Evolutionary conservation across 2,329 filamentous ascomycete species (phyloP), one percentile per base, ranked within the genome.

Genomic region (Pseudogymnoascus sp.): DNA sequence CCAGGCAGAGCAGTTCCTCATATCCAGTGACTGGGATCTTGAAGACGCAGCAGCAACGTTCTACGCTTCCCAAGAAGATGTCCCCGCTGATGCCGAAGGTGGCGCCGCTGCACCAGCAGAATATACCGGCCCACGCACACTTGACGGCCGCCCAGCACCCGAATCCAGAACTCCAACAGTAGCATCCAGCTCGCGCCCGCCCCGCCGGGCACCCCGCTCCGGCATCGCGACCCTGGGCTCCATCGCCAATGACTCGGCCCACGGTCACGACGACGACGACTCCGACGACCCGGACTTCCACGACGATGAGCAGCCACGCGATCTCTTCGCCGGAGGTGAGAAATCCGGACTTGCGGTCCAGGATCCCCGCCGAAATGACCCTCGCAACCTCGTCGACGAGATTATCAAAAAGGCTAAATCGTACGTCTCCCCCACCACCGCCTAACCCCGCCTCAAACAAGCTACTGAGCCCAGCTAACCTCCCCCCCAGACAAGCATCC

Each of bases 321-420:
- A 94, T 68, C 76, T 92, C 63, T 94, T 92, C 72, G 86, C 90
- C 18, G 90, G 90, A 58, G 90, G 90, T 33, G 90, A 92, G 74
- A 94, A 94, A 78, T 92, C 89, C 28, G 85, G 82, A 0, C 72
- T 88, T 48, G 85, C 84, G 19, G 81, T 88, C 21, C 83, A 87
- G 67, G 84, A 87, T 66, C 84, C 84, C 1, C 71, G 77, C 57
- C 72, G 73, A 41, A 74, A 78, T 2, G 79, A 81, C 38, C 74
- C 81, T 0, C 75, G 76, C 67, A 80, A 78, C 65, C 75, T 86
- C 61, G 80, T 87, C 64, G 80, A 79, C 59, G 83, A 86, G 63
- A 83, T 88, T 61, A 71, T 88, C 8, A 79, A 82, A 66, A 84
- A 85, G 68, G 85, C 84, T 0, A 79, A 77, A 71, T 79, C 78